Evolutionary conservation across 1,139 yeast genomes (phyloP).

Genomic region (Debaryomycetaceae sp.): DNA sequence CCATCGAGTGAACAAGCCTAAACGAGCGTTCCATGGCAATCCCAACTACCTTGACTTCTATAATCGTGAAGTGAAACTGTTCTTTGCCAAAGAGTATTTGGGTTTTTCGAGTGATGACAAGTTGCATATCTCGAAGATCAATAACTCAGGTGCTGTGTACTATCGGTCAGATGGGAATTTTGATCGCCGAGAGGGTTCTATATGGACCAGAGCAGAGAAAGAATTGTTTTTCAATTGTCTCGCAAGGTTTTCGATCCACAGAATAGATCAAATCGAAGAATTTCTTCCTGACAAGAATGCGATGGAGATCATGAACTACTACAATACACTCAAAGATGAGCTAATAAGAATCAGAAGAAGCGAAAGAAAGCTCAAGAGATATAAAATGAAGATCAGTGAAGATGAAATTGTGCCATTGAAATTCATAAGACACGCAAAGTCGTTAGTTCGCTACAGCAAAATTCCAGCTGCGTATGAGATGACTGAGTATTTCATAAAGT

Average conservation of each 20-base stretch:
- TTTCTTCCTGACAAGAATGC: conserved; percentile 39
- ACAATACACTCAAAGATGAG: conserved; percentile 31
- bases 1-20: conserved; percentile 3
- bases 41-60: conserved; percentile 19
- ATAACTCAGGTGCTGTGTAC: conserved; percentile 8
- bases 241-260: conserved; percentile 48
- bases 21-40: conserved; percentile 17
- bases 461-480: conserved; percentile 53
- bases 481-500: conserved; percentile 40
- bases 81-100: conserved; percentile 7
- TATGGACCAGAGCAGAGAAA: conserved; percentile 22
- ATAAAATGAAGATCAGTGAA: conserved; percentile 6
- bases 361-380: conserved; percentile 2
- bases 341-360: conserved; percentile 17
- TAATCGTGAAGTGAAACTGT: conserved; percentile 17
- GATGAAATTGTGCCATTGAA: background rate
- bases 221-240: conserved; percentile 24
- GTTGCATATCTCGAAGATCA: conserved; percentile 8
- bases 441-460: conserved; percentile 5
- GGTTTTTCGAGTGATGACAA: background rate
- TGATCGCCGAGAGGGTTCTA: conserved; percentile 4
- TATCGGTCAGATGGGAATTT: conserved; percentile 3
- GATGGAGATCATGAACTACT: conserved; percentile 46
- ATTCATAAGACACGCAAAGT: conserved; percentile 1
- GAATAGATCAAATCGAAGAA: conserved; percentile 36